Evolutionary conservation across 2,329 filamentous ascomycete species (phyloP), one percentile per base, ranked within the genome.

Genomic region (Colletotrichum lini): DNA sequence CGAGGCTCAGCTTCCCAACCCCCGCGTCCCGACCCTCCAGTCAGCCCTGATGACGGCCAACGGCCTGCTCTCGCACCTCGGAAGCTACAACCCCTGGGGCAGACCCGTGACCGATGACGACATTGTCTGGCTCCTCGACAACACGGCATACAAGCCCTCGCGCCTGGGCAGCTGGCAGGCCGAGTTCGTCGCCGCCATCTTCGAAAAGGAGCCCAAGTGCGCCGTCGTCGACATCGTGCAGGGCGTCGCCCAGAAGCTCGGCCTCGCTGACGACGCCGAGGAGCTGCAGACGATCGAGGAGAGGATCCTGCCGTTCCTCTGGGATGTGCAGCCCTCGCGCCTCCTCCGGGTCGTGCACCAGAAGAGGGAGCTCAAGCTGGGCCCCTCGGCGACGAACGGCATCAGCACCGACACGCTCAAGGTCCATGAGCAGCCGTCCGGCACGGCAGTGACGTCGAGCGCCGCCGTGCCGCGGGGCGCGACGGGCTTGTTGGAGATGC

Each of bases 51-150:
- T 79, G 65, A 74, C 77, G n/a, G 71, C 78, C 44, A 77, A 77
- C 47, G 72, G 83, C 44, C 65, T 88, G 57, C 78, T 91, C 35
- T 87, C 86, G 2, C 85, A 86, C 65, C 80, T 91, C 1, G 85
- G 86, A 26, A 79, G 80, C 59, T 79, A 79, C 67, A 92, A 91
- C 76, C 91, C 92, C 1, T 82, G 91, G 15, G 85, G 88, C 0
- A 87, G 87, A 56, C 83, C 86, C 44, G 88, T 94, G 57, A 87
- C 90, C 65, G 84, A 86, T 18, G 82, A 89, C 49, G 93, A 98
- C 79, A 90, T 89, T 16, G 91, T 98, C 50, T 98, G 96, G 96
- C 84, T 98, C 9, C 85, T 98, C 58, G 95, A 98, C 83, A 98
- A 96, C 77, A 96, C 93, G 3, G 95, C 95, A 5, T 96, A 92